phyloP scores from a whole-genome alignment of 2,329 filamentous ascomycete species.

The Aschersonia sp. region DNA sequence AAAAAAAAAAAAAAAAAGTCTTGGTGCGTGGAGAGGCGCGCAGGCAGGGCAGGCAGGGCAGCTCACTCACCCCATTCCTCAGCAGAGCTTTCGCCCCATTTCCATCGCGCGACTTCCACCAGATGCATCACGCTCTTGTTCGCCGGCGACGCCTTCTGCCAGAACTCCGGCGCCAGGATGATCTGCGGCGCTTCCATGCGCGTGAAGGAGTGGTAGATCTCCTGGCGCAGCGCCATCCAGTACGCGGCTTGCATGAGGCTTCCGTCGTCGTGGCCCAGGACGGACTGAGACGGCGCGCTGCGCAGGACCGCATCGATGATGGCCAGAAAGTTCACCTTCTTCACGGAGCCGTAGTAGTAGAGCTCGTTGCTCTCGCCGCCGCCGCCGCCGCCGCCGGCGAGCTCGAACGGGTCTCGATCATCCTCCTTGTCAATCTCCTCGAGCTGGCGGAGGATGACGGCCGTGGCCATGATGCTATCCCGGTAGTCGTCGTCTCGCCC shows the following conservation, averaged over 20 bases:
- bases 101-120: constrained; percentile 25
- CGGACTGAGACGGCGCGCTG: constrained; percentile 19
- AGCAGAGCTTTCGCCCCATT: constrained; percentile 20
- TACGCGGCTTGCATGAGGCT: constrained; percentile 24
- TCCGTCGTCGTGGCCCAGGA: constrained; percentile 16
- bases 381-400: not conserved
- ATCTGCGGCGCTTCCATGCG: constrained; percentile 22
- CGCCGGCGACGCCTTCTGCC: constrained; percentile 18
- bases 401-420: constrained; percentile 6
- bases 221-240: constrained; percentile 25
- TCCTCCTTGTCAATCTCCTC: constrained; percentile 26
- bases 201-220: constrained; percentile 26
- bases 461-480: constrained; percentile 24
- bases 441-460: constrained; percentile 23
- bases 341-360: not conserved
- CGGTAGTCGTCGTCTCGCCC: constrained; percentile 22
- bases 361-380: too few relatives aligned
- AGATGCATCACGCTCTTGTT: constrained; percentile 26
- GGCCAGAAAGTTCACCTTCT: constrained; percentile 22
- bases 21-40: too few relatives aligned
- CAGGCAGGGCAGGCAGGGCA: not conserved
- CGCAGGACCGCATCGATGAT: constrained; percentile 24
- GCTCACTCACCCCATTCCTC: constrained; percentile 23
- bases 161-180: constrained; percentile 18
- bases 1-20: too few relatives aligned